A percentile compares a stretch with the other conserved stretches of the same genome.
Conservation (phyloP, 345 rosid species). For the Camelina hispida region DNA sequence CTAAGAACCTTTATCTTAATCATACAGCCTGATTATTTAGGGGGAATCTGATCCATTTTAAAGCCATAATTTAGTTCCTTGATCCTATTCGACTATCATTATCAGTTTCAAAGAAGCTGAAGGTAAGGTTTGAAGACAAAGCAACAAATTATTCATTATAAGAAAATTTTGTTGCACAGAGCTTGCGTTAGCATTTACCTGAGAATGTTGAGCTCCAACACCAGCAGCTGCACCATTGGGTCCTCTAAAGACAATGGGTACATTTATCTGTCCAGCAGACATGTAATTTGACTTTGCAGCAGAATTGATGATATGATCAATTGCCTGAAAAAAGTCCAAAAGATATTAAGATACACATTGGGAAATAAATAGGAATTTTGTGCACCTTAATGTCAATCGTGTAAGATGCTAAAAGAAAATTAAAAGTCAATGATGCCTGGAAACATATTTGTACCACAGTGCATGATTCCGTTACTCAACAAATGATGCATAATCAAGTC, state of each 20-base stretch:
- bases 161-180: not conserved
- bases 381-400: not conserved
- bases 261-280: slow-evolving; percentile 87
- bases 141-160: slow-evolving; percentile 1
- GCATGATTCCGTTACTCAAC: not conserved
- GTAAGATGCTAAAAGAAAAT: slow-evolving; percentile 9
- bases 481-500: slow-evolving; percentile 25
- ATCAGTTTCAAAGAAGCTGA: slow-evolving; percentile 10
- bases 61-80: slow-evolving; percentile 10
- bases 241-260: slow-evolving; percentile 91
- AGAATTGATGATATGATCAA: slow-evolving; percentile 90
- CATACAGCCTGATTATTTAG: not conserved
- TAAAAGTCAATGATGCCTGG: slow-evolving; percentile 5
- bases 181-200: slow-evolving; percentile 46
- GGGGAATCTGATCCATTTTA: not conserved
- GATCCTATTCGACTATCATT: slow-evolving; percentile 3
- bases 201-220: slow-evolving; percentile 99
- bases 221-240: slow-evolving; percentile 99
- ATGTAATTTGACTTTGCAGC: slow-evolving; percentile 87
- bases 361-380: not conserved
- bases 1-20: slow-evolving; percentile 5
- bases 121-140: slow-evolving; percentile 9
- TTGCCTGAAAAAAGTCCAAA: slow-evolving; percentile 58
- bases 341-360: not conserved
- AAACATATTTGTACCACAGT: slow-evolving; percentile 15